Percentiles rank a stretch among this genome's conserved stretches.
Conservation (phyloP, 1,284 basidiomycete species). For the Malassezia brasiliensis region DNA sequence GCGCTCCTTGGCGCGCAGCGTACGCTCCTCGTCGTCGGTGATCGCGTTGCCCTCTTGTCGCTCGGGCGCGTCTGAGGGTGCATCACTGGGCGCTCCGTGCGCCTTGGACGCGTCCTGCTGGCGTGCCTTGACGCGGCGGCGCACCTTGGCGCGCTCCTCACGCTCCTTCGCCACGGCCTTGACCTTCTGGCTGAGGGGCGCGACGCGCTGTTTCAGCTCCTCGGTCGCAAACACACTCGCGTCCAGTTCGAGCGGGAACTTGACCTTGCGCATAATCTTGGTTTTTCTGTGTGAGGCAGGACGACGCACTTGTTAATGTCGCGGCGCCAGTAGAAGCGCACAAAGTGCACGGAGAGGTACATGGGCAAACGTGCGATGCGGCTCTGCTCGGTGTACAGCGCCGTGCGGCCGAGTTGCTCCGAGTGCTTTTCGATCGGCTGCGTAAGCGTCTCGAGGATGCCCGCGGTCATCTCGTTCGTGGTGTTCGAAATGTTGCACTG, state of each 20-base stretch:
- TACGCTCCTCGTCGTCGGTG: constrained; percentile 60
- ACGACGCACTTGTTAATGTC: constrained; percentile 62
- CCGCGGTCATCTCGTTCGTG: constrained; percentile 82
- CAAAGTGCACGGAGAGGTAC: constrained; percentile 78
- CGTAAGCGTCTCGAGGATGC: constrained; percentile 72
- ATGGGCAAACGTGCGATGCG: constrained; percentile 73
- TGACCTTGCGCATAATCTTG: constrained; percentile 69
- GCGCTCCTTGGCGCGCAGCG: constrained; percentile 41
- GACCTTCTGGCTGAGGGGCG: constrained; percentile 62
- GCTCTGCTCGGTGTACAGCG: constrained; percentile 71
- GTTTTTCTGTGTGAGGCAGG: constrained; percentile 36
- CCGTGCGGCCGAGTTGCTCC: constrained; percentile 66
- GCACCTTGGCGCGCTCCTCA: constrained; percentile 69
- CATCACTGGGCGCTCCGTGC: constrained; percentile 50
- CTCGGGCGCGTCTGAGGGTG: constrained; percentile 47
- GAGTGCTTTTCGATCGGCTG: constrained; percentile 79
- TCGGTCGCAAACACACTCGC: constrained; percentile 71
- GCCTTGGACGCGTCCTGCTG: constrained; percentile 30
- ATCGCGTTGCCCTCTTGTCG: constrained; percentile 54
- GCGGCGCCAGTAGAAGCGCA: constrained; percentile 85
- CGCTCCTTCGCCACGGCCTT: constrained; percentile 74
- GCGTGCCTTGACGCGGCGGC: constrained; percentile 60
- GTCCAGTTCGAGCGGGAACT: constrained; percentile 78
- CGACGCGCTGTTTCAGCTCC: constrained; percentile 63
- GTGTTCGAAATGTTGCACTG: constrained; percentile 79